A percentile compares a stretch with the other conserved stretches of the same genome.
Evolutionary conservation across 2,329 filamentous ascomycete genomes (phyloP).

Genomic region (Neonectria hederae): DNA sequence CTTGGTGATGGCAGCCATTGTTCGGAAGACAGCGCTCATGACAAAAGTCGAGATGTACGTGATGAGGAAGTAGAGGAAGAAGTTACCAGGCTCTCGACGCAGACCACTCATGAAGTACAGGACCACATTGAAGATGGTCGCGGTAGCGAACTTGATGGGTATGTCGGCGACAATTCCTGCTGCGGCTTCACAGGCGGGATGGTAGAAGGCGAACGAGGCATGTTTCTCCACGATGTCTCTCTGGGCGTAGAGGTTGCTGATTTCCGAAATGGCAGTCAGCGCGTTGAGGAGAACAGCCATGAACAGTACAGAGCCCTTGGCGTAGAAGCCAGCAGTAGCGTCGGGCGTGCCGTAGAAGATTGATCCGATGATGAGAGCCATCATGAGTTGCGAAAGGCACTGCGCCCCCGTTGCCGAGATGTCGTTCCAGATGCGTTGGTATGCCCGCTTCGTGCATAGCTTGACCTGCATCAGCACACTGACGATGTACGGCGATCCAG

Average conservation of each 20-base stretch:
- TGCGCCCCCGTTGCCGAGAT: constrained; percentile 57
- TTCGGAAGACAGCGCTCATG: constrained; percentile 81
- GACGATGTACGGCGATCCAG: constrained; percentile 67
- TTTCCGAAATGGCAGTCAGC: constrained; percentile 65
- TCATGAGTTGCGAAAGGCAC: constrained; percentile 59
- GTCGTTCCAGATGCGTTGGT: constrained; percentile 63
- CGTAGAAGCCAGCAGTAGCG: constrained; percentile 61
- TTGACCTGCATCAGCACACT: constrained; percentile 63
- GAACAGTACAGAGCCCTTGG: constrained; percentile 67
- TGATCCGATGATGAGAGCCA: constrained; percentile 69
- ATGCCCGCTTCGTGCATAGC: constrained; percentile 61
- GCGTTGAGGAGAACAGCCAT: constrained; percentile 69
- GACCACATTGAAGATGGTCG: constrained; percentile 62
- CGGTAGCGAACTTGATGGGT: constrained; percentile 64
- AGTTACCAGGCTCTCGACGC: constrained; percentile 68
- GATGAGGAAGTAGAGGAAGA: constrained; percentile 81
- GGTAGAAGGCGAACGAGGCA: constrained; percentile 60
- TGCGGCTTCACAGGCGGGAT: constrained; percentile 62
- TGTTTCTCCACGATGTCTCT: constrained; percentile 61
- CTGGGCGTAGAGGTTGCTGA: constrained; percentile 55
- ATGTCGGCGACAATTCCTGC: constrained; percentile 65
- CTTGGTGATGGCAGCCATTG: constrained; percentile 74
- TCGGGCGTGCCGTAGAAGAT: constrained; percentile 65
- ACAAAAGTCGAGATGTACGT: constrained; percentile 73
- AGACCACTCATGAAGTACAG: constrained; percentile 67